Base-by-base conservation (phyloP, 371 early-diverging fungal genomes). In the Cokeromyces recurvatus region DNA sequence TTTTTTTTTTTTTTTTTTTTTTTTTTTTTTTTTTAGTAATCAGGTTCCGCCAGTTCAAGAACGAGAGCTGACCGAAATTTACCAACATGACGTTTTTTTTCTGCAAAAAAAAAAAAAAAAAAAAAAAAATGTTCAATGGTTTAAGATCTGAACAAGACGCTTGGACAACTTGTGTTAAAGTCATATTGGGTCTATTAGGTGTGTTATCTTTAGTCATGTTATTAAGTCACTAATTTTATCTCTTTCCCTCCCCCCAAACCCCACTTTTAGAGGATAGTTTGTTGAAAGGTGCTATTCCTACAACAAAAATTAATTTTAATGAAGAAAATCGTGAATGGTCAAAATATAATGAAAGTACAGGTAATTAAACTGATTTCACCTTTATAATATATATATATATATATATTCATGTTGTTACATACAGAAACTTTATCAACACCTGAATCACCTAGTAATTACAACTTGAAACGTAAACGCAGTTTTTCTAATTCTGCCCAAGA, bases 171-270 rank as follows among this genome's bases (percentile, higher is more conserved):
- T 69, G 74, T 41, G 46, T 57, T 9, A 62, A 54, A 31, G 45
- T 67, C 14, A 55, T 73, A 8, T 48, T 73, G n/a, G 56, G 59
- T 14, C 52, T 73, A 16, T 20, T 73, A 37, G 74, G 74, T 69
- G 60, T 12, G 17, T 27, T 7, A 44, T 57, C 1, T 48, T 60
- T 17, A 48, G 43, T 23, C 38, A 58, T 19, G 19, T 55, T 25
- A 51, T 58, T 60, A 52, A 8, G 16, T 25, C n/a, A n/a, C n/a
- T n/a, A n/a, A n/a, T n/a, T n/a, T n/a, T n/a, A n/a, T n/a, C n/a
- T n/a, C n/a, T n/a, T n/a, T n/a, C n/a, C n/a, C n/a, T n/a, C n/a
- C n/a, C n/a, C n/a, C n/a, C n/a, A n/a, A n/a, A n/a, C n/a, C 29
- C 29, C 11, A 29, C 29, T 11, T 29, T 29, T 48, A 68, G 64